Evolutionary conservation across 306 rosid species (phyloP).

Genomic region (Abrus precatorius): DNA sequence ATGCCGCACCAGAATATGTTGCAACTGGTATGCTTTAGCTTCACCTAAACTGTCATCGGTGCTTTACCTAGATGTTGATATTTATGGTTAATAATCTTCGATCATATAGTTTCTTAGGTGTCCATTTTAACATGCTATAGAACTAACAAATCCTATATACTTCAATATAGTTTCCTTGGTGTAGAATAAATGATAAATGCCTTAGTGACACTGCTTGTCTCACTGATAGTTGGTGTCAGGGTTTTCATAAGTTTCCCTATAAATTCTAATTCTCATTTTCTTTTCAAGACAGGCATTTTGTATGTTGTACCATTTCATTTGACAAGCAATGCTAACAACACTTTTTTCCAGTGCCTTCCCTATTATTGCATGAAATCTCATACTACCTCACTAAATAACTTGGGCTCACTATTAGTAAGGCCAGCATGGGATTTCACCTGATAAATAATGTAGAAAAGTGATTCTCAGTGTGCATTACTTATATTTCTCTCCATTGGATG

Average conservation of each 20-base stretch:
- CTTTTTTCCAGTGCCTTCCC: not conserved
- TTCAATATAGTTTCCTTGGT: constrained; percentile 16
- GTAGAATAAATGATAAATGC: not conserved
- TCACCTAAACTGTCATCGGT: constrained; percentile 52
- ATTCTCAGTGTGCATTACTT: not conserved
- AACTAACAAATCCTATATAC: constrained; percentile 17
- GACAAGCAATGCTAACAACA: not conserved
- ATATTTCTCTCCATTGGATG: not conserved
- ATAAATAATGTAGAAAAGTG: not conserved
- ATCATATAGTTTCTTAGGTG: not conserved
- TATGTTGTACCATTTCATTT: not conserved
- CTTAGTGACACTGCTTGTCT: constrained; percentile 2
- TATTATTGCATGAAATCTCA: not conserved
- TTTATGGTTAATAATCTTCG: not conserved
- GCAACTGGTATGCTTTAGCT: constrained; percentile 78
- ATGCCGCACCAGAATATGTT: constrained; percentile 97
- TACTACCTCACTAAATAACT: not conserved
- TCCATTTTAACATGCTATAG: not conserved
- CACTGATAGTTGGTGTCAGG: not conserved
- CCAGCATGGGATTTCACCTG: not conserved
- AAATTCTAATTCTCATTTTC: not conserved
- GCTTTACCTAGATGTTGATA: constrained; percentile 37
- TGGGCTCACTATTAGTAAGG: not conserved
- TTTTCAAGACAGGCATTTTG: constrained; percentile 5
- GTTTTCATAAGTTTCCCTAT: not conserved